Conservation (phyloP, 1,284 basidiomycete species). For the Trametes sp. region DNA sequence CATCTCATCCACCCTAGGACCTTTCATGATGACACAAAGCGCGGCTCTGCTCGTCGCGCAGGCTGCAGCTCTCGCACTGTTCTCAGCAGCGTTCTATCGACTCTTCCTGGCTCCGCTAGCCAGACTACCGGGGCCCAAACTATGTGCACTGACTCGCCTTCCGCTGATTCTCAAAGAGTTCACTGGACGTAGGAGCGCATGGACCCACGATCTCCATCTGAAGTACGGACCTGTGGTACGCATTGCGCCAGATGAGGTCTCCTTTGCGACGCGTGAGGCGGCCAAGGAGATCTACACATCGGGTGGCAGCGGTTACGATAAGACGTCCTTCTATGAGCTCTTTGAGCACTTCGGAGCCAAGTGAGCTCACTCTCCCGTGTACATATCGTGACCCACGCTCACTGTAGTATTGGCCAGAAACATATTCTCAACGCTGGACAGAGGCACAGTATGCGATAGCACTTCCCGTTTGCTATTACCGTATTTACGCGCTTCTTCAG, state of each 20-base stretch:
- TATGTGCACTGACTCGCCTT: slow-evolving; percentile 33
- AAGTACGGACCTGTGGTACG: slow-evolving; percentile 39
- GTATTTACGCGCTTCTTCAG: slow-evolving; percentile 7
- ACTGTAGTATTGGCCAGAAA: slow-evolving; percentile 22
- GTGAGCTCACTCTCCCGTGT: slow-evolving; percentile 9
- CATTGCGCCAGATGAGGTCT: slow-evolving; percentile 39
- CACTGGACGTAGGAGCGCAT: slow-evolving; percentile 23
- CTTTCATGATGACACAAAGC: background rate
- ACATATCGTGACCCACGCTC: background rate
- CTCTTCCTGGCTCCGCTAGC: slow-evolving; percentile 34
- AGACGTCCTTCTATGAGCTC: slow-evolving; percentile 32
- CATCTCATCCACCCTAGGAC: too few species aligned
- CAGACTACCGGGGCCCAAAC: slow-evolving; percentile 33
- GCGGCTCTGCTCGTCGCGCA: background rate
- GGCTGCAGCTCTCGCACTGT: background rate
- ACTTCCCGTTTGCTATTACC: too few species aligned
- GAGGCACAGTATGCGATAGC: slow-evolving; percentile 18
- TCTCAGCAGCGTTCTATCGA: slow-evolving; percentile 19
- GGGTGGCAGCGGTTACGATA: slow-evolving; percentile 38
- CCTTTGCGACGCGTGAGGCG: slow-evolving; percentile 36
- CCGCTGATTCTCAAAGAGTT: slow-evolving; percentile 37
- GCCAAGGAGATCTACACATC: slow-evolving; percentile 38
- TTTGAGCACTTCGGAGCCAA: slow-evolving; percentile 32
- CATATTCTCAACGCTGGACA: slow-evolving; percentile 36
- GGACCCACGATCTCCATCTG: slow-evolving; percentile 36